Percentiles rank a stretch among this genome's conserved stretches.
phyloP scores from a whole-genome alignment of 2,329 filamentous ascomycete species.

The Alternaria solani region DNA sequence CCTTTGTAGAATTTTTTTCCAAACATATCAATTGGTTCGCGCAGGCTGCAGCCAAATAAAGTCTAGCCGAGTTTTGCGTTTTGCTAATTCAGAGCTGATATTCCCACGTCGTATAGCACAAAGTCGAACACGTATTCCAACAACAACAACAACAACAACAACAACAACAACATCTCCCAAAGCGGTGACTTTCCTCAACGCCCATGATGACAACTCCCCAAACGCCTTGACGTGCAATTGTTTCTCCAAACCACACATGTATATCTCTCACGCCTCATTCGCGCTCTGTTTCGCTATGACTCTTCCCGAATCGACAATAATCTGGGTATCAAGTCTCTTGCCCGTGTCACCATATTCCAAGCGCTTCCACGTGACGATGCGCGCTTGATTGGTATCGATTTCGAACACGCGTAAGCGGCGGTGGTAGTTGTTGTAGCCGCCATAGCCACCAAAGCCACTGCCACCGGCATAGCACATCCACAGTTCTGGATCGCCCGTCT shows the following conservation, averaged over 20 bases:
- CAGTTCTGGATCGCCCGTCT: slow-evolving; percentile 61
- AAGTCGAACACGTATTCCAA: too few relatives aligned
- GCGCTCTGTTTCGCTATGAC: slow-evolving; percentile 44
- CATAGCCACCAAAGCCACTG: slow-evolving; percentile 92
- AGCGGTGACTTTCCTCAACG: not conserved
- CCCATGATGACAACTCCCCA: not conserved
- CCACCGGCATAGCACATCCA: slow-evolving; percentile 99
- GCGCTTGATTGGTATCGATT: slow-evolving; percentile 87
- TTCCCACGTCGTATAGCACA: not conserved
- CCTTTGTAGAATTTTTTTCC: not conserved
- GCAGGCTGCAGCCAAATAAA: not conserved
- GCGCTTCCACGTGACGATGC: slow-evolving; percentile 91
- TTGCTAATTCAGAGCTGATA: not conserved
- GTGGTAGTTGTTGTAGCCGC: slow-evolving; percentile 85
- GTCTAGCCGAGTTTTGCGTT: not conserved
- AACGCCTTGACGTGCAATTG: not conserved
- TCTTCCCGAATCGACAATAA: slow-evolving; percentile 67
- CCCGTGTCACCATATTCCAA: slow-evolving; percentile 71
- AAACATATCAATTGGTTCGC: not conserved
- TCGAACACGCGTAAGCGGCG: slow-evolving; percentile 89
- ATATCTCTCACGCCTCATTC: slow-evolving; percentile 12
- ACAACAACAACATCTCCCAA: not conserved
- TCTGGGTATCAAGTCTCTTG: slow-evolving; percentile 65
- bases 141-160: not conserved
- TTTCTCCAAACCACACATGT: not conserved